A percentile compares a stretch with the other conserved stretches of the same genome.
These are phyloP conservation scores for Craterostigma plantagineum DNA, from an alignment of 257 asterid genomes.

Conservation along the genomic window DNA sequence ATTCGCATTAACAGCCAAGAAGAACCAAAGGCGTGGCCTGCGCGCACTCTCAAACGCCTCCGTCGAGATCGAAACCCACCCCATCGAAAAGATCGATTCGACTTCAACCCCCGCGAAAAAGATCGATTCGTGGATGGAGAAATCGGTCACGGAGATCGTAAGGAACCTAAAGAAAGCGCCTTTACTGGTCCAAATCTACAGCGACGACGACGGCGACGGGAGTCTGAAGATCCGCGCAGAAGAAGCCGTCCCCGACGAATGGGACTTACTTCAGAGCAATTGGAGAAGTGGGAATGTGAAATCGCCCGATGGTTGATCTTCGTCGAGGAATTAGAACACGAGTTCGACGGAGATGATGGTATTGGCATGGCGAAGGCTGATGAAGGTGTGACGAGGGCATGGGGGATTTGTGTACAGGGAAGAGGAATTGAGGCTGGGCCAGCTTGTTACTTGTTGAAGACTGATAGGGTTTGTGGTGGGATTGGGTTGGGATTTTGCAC, in stretches of 20 bases:
- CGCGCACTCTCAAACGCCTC: too few species aligned
- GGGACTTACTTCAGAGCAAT: conserved; percentile 21
- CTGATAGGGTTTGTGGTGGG: conserved; percentile 51
- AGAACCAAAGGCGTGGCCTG: too few species aligned
- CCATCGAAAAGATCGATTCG: too few species aligned
- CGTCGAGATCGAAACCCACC: too few species aligned
- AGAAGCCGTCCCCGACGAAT: conserved; percentile 22
- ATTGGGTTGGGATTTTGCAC: conserved; percentile 63
- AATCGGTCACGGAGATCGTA: conserved; percentile 41
- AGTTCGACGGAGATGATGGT: conserved; percentile 4
- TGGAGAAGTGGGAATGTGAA: conserved; percentile 27
- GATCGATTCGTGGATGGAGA: conserved; percentile 48
- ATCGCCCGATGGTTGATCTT: conserved; percentile 51
- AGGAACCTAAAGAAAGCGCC: conserved; percentile 50
- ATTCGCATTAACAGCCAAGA: too few species aligned
- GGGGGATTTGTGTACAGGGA: conserved; percentile 66
- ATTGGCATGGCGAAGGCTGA: conserved; percentile 4
- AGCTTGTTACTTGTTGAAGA: conserved; percentile 53
- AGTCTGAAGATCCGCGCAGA: conserved; percentile 22
- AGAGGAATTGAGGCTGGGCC: conserved; percentile 40
- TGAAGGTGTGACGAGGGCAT: conserved; percentile 31
- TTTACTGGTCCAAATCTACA: conserved; percentile 29
- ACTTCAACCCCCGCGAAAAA: conserved; percentile 1
- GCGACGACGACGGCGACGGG: conserved; percentile 10
- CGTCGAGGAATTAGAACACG: conserved; percentile 35